Conservation (phyloP, 345 rosid species). For the Noccaea caerulescens region DNA sequence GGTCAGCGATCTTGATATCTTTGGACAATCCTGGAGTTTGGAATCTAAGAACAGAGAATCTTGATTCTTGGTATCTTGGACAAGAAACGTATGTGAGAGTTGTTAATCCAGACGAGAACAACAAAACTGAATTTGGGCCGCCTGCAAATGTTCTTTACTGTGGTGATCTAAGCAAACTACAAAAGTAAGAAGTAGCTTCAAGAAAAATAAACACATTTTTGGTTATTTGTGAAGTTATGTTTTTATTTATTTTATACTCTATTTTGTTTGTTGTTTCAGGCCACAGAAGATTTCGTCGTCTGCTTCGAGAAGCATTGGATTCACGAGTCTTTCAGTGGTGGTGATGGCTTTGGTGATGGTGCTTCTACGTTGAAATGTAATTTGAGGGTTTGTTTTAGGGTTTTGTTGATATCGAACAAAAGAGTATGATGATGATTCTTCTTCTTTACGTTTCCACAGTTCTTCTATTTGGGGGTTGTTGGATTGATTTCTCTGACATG, state of each 20-base stretch:
- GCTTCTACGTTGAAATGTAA: conserved; percentile 30
- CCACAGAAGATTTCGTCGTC: conserved; percentile 72
- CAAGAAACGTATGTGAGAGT: conserved; percentile 94
- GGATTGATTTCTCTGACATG: conserved; percentile 36
- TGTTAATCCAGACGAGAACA: conserved; percentile 84
- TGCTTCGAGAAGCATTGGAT: conserved; percentile 34
- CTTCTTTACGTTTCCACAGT: conserved; percentile 41
- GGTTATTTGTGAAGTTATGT: conserved; percentile 6
- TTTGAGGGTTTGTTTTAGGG: conserved; percentile 35
- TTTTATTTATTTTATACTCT: neutral
- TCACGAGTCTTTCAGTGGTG: conserved; percentile 17
- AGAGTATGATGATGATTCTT: conserved; percentile 24
- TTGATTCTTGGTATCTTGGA: conserved; percentile 97
- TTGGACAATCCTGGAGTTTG: conserved; percentile 96
- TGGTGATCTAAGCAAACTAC: conserved; percentile 73
- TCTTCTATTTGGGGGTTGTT: conserved; percentile 38
- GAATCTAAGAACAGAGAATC: conserved; percentile 96
- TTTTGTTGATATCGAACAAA: conserved; percentile 41
- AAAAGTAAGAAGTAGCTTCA: conserved; percentile 60
- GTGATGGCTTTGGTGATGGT: conserved; percentile 39
- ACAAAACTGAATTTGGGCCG: conserved; percentile 83
- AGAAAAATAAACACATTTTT: neutral
- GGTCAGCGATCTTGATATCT: conserved; percentile 91
- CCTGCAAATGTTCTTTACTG: conserved; percentile 92
- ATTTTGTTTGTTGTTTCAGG: conserved; percentile 48